These are phyloP conservation scores for Trichoderma gracile DNA, from an alignment of 2,329 filamentous ascomycete species.

Conservation along the genomic window DNA sequence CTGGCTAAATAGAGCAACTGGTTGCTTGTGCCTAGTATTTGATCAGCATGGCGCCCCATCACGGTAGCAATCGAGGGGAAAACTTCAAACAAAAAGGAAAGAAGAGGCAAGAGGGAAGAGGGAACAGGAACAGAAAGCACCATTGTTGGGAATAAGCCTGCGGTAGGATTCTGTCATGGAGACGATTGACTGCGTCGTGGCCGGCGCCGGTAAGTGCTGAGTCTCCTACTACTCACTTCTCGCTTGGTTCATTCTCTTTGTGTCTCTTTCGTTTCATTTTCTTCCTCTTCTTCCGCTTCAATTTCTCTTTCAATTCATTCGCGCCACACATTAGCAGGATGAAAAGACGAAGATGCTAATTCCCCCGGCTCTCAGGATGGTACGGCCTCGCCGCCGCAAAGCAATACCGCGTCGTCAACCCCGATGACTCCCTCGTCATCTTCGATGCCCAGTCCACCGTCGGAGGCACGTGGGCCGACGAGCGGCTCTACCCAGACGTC, in stretches of 20 bases:
- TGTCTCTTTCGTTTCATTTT: neutral
- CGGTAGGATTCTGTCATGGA: slow-evolving; percentile 39
- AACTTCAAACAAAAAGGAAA: slow-evolving; percentile 13
- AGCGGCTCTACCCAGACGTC: slow-evolving; percentile 67
- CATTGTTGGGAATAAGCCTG: neutral
- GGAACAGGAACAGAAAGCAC: neutral
- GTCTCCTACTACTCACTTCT: neutral
- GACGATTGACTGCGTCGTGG: slow-evolving; percentile 48
- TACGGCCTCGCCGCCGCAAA: slow-evolving; percentile 63
- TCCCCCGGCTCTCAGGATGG: slow-evolving; percentile 32
- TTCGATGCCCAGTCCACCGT: slow-evolving; percentile 58
- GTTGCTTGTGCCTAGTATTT: slow-evolving; percentile 14
- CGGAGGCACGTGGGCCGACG: slow-evolving; percentile 70
- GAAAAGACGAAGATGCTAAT: neutral
- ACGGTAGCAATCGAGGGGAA: neutral
- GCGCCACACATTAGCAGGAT: neutral
- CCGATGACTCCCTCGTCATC: slow-evolving; percentile 55
- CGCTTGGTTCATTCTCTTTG: neutral
- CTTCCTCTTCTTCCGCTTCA: neutral
- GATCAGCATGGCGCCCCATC: slow-evolving; percentile 13
- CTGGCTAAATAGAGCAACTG: neutral
- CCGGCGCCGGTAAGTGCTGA: slow-evolving; percentile 53
- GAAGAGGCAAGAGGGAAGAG: slow-evolving; percentile 1
- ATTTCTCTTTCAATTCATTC: no score
- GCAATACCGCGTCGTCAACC: slow-evolving; percentile 60